A percentile compares a stretch with the other conserved stretches of the same genome.
phyloP scores from a whole-genome alignment of 495 filamentous ascomycete genomes.

The Aspergillus haitiensis region DNA sequence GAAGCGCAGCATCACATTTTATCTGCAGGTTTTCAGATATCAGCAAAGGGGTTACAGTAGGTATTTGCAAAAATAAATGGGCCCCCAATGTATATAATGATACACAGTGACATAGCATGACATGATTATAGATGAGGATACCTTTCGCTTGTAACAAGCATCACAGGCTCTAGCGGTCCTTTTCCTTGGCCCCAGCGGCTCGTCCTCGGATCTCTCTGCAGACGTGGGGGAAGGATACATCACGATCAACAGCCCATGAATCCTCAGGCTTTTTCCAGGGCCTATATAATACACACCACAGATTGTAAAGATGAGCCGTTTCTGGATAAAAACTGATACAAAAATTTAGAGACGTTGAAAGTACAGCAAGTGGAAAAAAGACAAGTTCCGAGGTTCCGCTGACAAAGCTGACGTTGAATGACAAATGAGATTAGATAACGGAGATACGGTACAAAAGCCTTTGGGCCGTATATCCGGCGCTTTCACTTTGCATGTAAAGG shows the following conservation, averaged over 20 bases:
- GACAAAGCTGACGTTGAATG: not conserved
- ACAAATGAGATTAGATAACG: not conserved
- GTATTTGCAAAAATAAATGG: not conserved
- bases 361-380: not conserved
- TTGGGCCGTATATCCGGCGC: not conserved
- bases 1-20: conserved; percentile 49
- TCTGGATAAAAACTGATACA: not conserved
- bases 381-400: not conserved
- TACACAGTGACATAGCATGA: not conserved
- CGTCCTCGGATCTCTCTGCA: conserved; percentile 24
- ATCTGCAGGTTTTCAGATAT: conserved; percentile 36
- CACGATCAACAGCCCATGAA: not conserved
- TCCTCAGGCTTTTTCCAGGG: not conserved
- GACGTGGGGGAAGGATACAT: conserved; percentile 30
- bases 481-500: too few relatives aligned
- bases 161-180: conserved; percentile 50
- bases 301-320: too few relatives aligned
- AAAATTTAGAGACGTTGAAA: not conserved
- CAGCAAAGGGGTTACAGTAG: not conserved
- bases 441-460: not conserved
- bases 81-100: too few relatives aligned
- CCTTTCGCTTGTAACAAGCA: conserved; percentile 53
- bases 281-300: too few relatives aligned
- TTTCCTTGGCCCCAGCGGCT: conserved; percentile 21
- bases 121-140: conserved; percentile 16